Base-by-base conservation (phyloP, 2,329 filamentous ascomycete genomes). In the Phyllachora maydis region DNA sequence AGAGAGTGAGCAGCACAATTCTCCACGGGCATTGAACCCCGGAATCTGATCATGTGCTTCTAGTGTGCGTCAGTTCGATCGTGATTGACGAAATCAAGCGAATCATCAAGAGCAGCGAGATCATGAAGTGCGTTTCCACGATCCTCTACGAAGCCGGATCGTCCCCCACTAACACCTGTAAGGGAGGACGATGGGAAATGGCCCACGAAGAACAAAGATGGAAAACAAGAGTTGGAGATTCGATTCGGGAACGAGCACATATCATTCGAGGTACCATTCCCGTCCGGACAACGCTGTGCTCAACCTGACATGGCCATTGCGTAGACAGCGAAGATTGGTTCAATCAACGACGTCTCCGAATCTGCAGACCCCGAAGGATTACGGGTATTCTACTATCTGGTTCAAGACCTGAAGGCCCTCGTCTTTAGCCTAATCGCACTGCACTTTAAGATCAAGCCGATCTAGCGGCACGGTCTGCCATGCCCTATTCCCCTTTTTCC, bases 141-240 rank as follows among this genome's bases (percentile, higher is more conserved):
- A 9, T 11, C 27, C 4, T 5, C 17, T 18, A 19, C 21, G 11
- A 10, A n/a, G 19, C 26, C 42, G 49, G 28, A 50, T 28, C 20
- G 5, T 11, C 4, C 11, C 18, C 31, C 35, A n/a, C n/a, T n/a
- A n/a, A n/a, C n/a, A n/a, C n/a, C n/a, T n/a, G n/a, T n/a, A n/a
- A 91, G 81, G 56, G 88, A 98, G 69, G 88, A 98, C 43, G 88
- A 98, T 47, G 77, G 72, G 14, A 93, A 93, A 47, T 98, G 88
- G 88, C 88, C 88, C 1, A 81, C 90, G 49, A 98, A 95, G 65
- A 98, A 98, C 56, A 95, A 95, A 54, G 88, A 98, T 39, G 88
- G 88, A 17, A 69, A 85, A 32, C 88, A 98, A 46, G 88, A 98
- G 52, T 60, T 98, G 22, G 88, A 98, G 49, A 93, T 98, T 28